A percentile compares a stretch with the other conserved stretches of the same genome.
Evolutionary conservation across 352 stramenopile species (phyloP).

Genomic region (Halophytophthora polymorphica): DNA sequence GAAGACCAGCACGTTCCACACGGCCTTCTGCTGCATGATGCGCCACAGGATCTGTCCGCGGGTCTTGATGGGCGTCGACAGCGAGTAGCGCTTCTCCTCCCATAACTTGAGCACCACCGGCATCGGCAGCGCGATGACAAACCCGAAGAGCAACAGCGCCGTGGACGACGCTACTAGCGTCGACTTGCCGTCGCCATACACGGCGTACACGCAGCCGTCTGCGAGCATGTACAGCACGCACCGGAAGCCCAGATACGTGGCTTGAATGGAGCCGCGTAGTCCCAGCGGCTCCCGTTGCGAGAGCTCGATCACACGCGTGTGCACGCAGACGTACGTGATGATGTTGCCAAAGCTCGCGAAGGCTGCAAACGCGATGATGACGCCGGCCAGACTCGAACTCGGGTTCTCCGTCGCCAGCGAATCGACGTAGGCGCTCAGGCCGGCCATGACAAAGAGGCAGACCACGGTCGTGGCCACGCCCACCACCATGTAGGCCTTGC

Average conservation of each 20-base stretch:
- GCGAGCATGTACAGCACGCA: too few species aligned
- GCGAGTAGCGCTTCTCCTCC: slow-evolving; percentile 62
- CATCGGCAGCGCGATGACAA: slow-evolving; percentile 50
- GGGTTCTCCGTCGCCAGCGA: too few species aligned
- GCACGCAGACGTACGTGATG: slow-evolving; percentile 60
- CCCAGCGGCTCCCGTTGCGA: slow-evolving; percentile 61
- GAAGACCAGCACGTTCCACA: slow-evolving; percentile 67
- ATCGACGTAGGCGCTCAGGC: slow-evolving; percentile 42
- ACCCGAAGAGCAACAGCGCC: slow-evolving; percentile 47
- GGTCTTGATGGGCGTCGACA: slow-evolving; percentile 56
- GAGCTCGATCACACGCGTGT: slow-evolving; percentile 62
- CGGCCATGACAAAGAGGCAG: slow-evolving; percentile 51
- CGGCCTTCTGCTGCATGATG: slow-evolving; percentile 73
- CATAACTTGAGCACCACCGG: slow-evolving; percentile 52
- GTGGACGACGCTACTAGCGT: too few species aligned
- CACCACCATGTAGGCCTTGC: slow-evolving; percentile 91
- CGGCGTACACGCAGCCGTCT: slow-evolving; percentile 48
- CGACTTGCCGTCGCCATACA: too few species aligned
- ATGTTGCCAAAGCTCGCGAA: slow-evolving; percentile 60
- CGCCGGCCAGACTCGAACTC: too few species aligned
- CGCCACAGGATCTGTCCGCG: slow-evolving; percentile 66
- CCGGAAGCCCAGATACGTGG: slow-evolving; percentile 62
- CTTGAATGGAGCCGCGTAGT: slow-evolving; percentile 51
- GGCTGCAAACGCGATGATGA: slow-evolving; percentile 40
- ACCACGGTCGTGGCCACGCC: slow-evolving; percentile 65